Base-by-base conservation (phyloP, 805 yeast species). In the Ogataea trehalophila region DNA sequence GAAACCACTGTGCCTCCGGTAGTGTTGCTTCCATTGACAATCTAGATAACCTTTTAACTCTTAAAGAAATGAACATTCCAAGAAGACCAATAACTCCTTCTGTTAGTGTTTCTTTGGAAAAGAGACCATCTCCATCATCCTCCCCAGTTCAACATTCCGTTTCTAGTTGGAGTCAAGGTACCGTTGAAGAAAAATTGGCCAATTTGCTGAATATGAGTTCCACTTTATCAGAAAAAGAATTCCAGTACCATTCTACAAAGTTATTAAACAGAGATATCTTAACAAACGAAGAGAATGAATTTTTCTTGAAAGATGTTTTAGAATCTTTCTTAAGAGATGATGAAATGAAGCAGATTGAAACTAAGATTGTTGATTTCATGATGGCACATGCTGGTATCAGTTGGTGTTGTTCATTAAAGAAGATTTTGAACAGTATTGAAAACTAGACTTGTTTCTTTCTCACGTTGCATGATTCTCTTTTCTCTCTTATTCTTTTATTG, bases 321-420 rank as follows among this genome's bases (percentile, higher is more conserved):
- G 46, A 56, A 2, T 56, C 59, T 26, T 45, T 46, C 11, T 42
- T 49, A 20, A 46, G 56, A 8, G 60, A 65, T 23, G 59, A 41
- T 15, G 47, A 41, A 7, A 33, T 43, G n/a, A 33, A 34, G 22
- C 3, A 16, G n/a, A 47, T 68, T 46, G 71, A 70, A 46, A 63
- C 57, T 48, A 58, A 54, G 42, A 69, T 69, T 44, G 73, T 69
- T 31, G 67, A 74, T 31, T 83, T 79, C 70, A 80, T 83, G 79
- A 68, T 83, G 66, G 56, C 66, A 2, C 79, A 81, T 54, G 74
- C 72, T 39, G 81, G 85, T 0, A 76, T 79, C 11, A 63, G 66
- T 22, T 86, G 95, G 95, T 79, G 86, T 51, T 72, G 79, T 23
- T 85, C 91, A 4, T 68, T 86, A 45, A 74, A 82, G 43, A 81